Base-by-base conservation (phyloP, 371 early-diverging fungal genomes). In the Rhizopus sp. region DNA sequence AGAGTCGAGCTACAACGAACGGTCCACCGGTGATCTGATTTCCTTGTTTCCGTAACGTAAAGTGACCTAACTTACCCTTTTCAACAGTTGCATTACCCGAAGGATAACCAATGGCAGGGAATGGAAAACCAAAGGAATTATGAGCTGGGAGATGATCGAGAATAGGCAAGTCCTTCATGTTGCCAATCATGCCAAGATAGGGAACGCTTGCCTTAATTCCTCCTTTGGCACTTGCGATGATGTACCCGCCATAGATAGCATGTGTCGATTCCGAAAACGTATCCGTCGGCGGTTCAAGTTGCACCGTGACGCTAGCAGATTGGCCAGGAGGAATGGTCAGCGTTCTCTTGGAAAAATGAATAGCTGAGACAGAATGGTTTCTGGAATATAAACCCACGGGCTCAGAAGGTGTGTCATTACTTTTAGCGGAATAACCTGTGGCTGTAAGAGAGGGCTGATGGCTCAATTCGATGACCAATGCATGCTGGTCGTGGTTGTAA, bases 401-500 rank as follows among this genome's bases (percentile, higher is more conserved):
- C 7, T 66, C 63, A 3, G 35, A 6, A 9, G 68, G 64, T 8
- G 58, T 47, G 5, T 31, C 45, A 0, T 47, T 30, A 3, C 45
- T 9, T 7, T 13, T 30, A 6, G 50, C n/a, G 7, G 54, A 49
- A 16, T 40, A 77, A 12, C 75, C 62, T 30, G 62, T 67, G 9
- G 59, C 70, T 10, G 77, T 72, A 49, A 71, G 37, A 4, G 79
- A 74, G 38, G 75, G 73, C 7, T 52, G 48, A 44, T 75, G 70
- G 10, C 50, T 58, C 12, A 52, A 12, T 4, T 50, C 51, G 23
- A 23, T 23, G 29, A 50, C 37, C 60, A 81, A 84, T 48, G 76
- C 74, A 50, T 78, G 73, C 6, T 57, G 64, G 56, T 80, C 77
- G 10, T 63, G 70, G 66, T 91, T 89, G 42, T 64, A 78, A 56